Conservation (phyloP, 139 green algal species). For the Chlamydomonas incerta region DNA sequence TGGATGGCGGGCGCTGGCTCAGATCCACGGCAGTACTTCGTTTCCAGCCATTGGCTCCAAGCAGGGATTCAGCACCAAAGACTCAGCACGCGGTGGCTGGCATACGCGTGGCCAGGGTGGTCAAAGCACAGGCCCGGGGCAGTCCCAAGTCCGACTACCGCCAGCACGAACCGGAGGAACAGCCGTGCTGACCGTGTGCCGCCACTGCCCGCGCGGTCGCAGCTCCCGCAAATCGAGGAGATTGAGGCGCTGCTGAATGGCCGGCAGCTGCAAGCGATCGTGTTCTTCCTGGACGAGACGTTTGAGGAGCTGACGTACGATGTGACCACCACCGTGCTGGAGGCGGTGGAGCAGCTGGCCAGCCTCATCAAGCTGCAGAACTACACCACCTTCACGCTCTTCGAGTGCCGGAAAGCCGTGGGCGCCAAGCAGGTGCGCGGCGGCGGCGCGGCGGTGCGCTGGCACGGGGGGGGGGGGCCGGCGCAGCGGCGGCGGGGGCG, state of each 20-base stretch:
- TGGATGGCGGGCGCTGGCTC: too few species aligned
- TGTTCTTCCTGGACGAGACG: constrained; percentile 97
- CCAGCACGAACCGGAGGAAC: too few species aligned
- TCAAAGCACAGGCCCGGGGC: too few species aligned
- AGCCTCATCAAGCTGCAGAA: constrained; percentile 92
- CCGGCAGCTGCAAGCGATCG: constrained; percentile 79
- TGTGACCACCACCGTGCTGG: constrained; percentile 84
- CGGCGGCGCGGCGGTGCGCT: too few species aligned
- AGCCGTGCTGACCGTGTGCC: neutral
- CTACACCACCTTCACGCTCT: constrained; percentile 96
- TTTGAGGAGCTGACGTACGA: constrained; percentile 96
- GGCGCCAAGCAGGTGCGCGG: constrained; percentile 41
- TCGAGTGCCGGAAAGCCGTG: constrained; percentile 71
- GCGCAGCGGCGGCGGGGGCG: too few species aligned
- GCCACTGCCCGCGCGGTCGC: neutral
- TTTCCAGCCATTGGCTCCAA: too few species aligned
- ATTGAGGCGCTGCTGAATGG: constrained; percentile 85
- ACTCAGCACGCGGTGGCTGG: too few species aligned
- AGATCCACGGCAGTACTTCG: too few species aligned
- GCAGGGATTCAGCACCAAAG: too few species aligned
- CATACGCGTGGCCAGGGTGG: too few species aligned
- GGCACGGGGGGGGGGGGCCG: too few species aligned
- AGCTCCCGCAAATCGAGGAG: constrained; percentile 89
- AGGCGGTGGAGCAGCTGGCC: constrained; percentile 91
- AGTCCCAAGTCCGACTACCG: too few species aligned